A percentile compares a stretch with the other conserved stretches of the same genome.
These are phyloP conservation scores for Paraphoma sp. DNA, from an alignment of 2,329 filamentous ascomycete genomes.

Conservation along the genomic window DNA sequence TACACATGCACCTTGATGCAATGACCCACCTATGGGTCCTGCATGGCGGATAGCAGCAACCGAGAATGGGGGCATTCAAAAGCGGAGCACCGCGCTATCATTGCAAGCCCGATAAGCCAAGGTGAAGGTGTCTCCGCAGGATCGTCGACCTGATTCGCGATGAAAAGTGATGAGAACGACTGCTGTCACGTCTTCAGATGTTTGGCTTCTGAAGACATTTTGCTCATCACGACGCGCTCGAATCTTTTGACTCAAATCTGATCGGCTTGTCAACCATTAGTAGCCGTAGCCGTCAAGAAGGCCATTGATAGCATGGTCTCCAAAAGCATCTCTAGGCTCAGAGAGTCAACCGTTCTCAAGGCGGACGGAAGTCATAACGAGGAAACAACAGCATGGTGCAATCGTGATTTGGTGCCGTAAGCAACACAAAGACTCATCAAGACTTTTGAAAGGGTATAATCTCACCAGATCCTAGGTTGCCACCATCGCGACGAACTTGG, in stretches of 20 bases:
- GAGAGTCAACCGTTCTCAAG: slow-evolving; percentile 1
- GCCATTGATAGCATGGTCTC: not conserved
- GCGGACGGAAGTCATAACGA: slow-evolving; percentile 19
- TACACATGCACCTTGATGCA: too few relatives aligned
- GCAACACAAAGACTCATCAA: too few relatives aligned
- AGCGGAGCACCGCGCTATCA: not conserved
- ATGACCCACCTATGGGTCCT: not conserved
- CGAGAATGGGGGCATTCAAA: not conserved
- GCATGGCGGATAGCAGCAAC: not conserved
- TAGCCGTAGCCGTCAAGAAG: not conserved
- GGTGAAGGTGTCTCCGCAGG: not conserved
- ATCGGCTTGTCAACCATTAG: not conserved
- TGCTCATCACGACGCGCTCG: too few relatives aligned
- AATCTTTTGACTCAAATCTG: not conserved
- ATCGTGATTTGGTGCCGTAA: slow-evolving; percentile 47
- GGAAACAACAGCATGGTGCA: slow-evolving; percentile 5
- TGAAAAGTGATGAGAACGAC: too few relatives aligned
- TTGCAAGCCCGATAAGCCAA: not conserved
- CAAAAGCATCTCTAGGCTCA: not conserved
- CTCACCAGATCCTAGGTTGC: too few relatives aligned
- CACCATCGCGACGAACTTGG: too few relatives aligned
- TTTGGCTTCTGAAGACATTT: too few relatives aligned
- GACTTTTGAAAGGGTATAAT: too few relatives aligned
- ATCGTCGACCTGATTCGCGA: too few relatives aligned
- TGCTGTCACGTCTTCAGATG: not conserved